These are phyloP conservation scores for Ganoderma leucocontextum DNA, from an alignment of 1,284 basidiomycete genomes.

Conservation along the genomic window DNA sequence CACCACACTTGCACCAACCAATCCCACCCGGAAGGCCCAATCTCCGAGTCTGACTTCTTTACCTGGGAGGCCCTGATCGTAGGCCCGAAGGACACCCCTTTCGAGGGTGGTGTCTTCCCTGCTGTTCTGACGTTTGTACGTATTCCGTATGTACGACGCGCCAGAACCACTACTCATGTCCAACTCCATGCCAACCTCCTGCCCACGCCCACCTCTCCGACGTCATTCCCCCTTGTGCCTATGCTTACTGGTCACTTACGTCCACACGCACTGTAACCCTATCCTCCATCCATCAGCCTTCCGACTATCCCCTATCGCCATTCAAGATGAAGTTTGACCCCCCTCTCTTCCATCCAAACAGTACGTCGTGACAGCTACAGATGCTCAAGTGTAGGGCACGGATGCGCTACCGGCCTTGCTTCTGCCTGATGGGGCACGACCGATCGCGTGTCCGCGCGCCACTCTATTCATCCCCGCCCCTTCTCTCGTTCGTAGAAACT, in stretches of 20 bases:
- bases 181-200: conserved; percentile 14
- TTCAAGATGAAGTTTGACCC: conserved; percentile 99
- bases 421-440: not conserved
- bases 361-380: conserved; percentile 56
- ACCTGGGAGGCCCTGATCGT: conserved; percentile 98
- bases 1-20: conserved; percentile 11
- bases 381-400: not conserved
- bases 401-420: not conserved
- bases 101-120: conserved; percentile 96
- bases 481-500: conserved; percentile 6
- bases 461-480: conserved; percentile 5
- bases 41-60: conserved; percentile 96
- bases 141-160: conserved; percentile 35
- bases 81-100: conserved; percentile 97
- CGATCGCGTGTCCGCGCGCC: not conserved
- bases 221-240: conserved; percentile 11
- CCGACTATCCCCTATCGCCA: conserved; percentile 93
- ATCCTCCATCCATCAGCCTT: conserved; percentile 60
- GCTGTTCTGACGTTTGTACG: conserved; percentile 93
- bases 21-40: conserved; percentile 64
- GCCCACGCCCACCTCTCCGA: conserved; percentile 10
- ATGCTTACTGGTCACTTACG: not conserved
- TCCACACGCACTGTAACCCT: not conserved
- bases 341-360: conserved; percentile 97
- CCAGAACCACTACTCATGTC: conserved; percentile 20